A percentile compares a stretch with the other conserved stretches of the same genome.
These are phyloP conservation scores for Ustilago xerochloae DNA, from an alignment of 1,284 basidiomycete species.

Conservation along the genomic window DNA sequence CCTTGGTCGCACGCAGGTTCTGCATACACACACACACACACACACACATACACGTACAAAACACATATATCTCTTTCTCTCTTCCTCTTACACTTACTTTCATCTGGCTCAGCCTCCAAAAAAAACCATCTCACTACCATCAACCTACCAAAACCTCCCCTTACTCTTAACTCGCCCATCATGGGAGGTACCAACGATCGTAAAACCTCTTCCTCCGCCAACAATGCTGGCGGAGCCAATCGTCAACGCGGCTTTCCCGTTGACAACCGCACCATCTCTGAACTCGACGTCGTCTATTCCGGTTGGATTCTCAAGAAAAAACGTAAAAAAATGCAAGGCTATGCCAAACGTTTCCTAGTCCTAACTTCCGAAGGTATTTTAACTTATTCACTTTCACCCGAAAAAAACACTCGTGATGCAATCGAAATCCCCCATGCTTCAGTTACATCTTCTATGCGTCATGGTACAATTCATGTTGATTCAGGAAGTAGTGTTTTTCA, in stretches of 20 bases:
- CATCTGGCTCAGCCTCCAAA: no score
- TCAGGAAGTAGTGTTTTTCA: conserved; percentile 65
- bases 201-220: conserved; percentile 16
- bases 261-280: conserved; percentile 39
- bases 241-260: conserved; percentile 37
- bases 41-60: no score
- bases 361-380: conserved; percentile 63
- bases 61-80: no score
- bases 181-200: conserved; percentile 36
- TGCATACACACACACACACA: no score
- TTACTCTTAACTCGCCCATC: not conserved
- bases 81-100: no score
- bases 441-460: conserved; percentile 61
- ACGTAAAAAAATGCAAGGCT: conserved; percentile 68
- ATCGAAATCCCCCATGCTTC: conserved; percentile 66
- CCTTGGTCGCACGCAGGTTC: no score
- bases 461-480: conserved; percentile 67
- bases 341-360: conserved; percentile 66
- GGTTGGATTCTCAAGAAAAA: conserved; percentile 68
- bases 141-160: not conserved
- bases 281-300: conserved; percentile 55
- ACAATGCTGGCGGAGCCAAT: no score
- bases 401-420: conserved; percentile 59
- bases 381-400: conserved; percentile 59
- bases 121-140: not conserved